Conservation (phyloP, 2,329 filamentous ascomycete genomes). For the Penicillium sp. region DNA sequence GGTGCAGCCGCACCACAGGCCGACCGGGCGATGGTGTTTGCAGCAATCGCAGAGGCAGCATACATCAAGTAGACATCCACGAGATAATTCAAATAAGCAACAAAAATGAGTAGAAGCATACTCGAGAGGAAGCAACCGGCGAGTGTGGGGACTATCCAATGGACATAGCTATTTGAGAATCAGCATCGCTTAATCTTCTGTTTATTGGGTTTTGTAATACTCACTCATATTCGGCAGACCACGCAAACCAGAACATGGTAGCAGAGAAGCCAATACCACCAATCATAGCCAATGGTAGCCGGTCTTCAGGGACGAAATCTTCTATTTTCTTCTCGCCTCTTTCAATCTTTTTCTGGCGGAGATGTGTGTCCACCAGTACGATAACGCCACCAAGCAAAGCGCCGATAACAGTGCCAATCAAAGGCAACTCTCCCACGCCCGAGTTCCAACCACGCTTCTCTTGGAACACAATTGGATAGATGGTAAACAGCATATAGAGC, state of each 20-base stretch:
- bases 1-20: slow-evolving; percentile 24
- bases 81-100: slow-evolving; percentile 55
- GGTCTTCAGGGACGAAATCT: slow-evolving; percentile 27
- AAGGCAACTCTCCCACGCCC: slow-evolving; percentile 52
- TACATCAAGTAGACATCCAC: slow-evolving; percentile 51
- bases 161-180: slow-evolving; percentile 25
- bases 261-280: slow-evolving; percentile 28
- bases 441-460: slow-evolving; percentile 54
- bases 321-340: slow-evolving; percentile 17
- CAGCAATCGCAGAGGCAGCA: slow-evolving; percentile 23
- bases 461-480: slow-evolving; percentile 55
- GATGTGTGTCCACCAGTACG: slow-evolving; percentile 42
- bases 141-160: slow-evolving; percentile 49
- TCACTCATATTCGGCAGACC: slow-evolving; percentile 36
- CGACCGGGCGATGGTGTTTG: slow-evolving; percentile 22
- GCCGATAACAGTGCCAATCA: slow-evolving; percentile 37
- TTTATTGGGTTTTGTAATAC: not conserved
- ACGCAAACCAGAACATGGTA: slow-evolving; percentile 47
- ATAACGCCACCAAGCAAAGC: slow-evolving; percentile 22
- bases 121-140: slow-evolving; percentile 45
- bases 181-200: not conserved
- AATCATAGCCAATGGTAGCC: slow-evolving; percentile 20
- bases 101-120: slow-evolving; percentile 49
- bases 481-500: slow-evolving; percentile 59
- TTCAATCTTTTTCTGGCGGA: slow-evolving; percentile 35